Evolutionary conservation across 495 filamentous ascomycete species (phyloP), one percentile per base, ranked within the genome.

Genomic region (Penicillium steckii): DNA sequence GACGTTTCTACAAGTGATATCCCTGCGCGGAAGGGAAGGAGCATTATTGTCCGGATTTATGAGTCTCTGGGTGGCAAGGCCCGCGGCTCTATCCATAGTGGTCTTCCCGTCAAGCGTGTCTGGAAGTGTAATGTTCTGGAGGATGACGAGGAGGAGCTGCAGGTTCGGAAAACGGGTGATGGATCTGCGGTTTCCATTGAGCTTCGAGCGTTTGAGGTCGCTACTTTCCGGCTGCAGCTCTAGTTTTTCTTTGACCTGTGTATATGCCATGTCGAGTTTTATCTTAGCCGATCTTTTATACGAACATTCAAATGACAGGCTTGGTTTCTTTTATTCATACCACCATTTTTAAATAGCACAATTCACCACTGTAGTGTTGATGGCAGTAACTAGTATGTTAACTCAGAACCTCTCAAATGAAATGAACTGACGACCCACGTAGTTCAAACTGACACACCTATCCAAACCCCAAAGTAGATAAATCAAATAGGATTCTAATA

Each of bases 11-110:
- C 78, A 3, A 87, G 83, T 24, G 86, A 85, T n/a, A 64, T 95
- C 29, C 78, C 84, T 8, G 74, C 70, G 29, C 80, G 87, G 48
- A 79, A 81, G 56, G 92, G 91, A 9, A 77, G 76, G 63, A 94
- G 89, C 62, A 77, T 97, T 19, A 82, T 98, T 45, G 24, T 96
- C 33, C 80, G 94, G 2, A 73, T 96, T 9, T 98, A 95, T 62
- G 94, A 98, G 65, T 89, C 87, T 54, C 76, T 98, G n/a, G 94
- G 94, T 30, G 94, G 93, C 3, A 82, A 81, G 61, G 81, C 82
- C 38, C 80, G 83, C 37, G 92, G 84, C 0, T 78, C 69, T 3
- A 79, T 96, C 48, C 68, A 72, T 32, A 87, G 85, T 4, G 73
- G 67, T 7, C 77, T 93, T 67, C 75, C 80, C 24, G 85, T 97